A percentile compares a stretch with the other conserved stretches of the same genome.
These are phyloP conservation scores for Nidularia pulvinata DNA, from an alignment of 768 basidiomycete species.

Conservation along the genomic window DNA sequence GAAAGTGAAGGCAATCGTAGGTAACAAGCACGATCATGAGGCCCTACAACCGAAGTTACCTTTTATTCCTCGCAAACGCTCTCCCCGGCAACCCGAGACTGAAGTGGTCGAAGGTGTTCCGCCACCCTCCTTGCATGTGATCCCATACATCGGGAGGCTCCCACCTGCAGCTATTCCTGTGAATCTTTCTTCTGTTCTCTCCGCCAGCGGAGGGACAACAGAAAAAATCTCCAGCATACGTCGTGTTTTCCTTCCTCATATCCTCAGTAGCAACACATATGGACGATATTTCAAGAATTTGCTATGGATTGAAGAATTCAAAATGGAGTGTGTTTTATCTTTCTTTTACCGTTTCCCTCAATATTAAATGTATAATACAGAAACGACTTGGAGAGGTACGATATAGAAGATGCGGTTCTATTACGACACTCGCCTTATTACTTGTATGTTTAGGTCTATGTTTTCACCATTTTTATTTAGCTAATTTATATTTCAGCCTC, in stretches of 20 bases:
- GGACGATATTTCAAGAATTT: constrained; percentile 46
- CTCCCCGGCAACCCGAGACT: constrained; percentile 25
- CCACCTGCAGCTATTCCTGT: constrained; percentile 38
- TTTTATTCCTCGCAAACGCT: constrained; percentile 38
- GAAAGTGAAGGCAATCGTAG: constrained; percentile 40
- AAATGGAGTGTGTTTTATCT: constrained; percentile 32
- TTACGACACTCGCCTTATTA: constrained; percentile 27
- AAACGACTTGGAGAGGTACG: constrained; percentile 34
- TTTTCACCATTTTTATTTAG: background rate
- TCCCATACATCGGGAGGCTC: constrained; percentile 39
- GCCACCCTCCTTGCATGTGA: constrained; percentile 35
- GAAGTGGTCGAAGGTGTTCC: constrained; percentile 37
- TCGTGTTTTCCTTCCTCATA: constrained; percentile 35
- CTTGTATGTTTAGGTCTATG: constrained; percentile 24
- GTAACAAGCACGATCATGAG: constrained; percentile 42
- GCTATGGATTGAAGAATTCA: constrained; percentile 55
- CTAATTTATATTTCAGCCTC: constrained; percentile 12
- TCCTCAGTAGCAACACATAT: constrained; percentile 36
- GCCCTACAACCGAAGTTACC: constrained; percentile 41
- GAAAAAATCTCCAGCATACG: constrained; percentile 26
- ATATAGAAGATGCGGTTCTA: constrained; percentile 30
- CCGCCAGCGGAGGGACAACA: constrained; percentile 17
- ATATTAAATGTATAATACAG: constrained; percentile 15
- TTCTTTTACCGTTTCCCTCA: background rate
- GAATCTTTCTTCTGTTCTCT: constrained; percentile 24